These are phyloP conservation scores for Nannochloropsis gaditana DNA, from an alignment of 108 stramenopile genomes.

Conservation along the genomic window DNA sequence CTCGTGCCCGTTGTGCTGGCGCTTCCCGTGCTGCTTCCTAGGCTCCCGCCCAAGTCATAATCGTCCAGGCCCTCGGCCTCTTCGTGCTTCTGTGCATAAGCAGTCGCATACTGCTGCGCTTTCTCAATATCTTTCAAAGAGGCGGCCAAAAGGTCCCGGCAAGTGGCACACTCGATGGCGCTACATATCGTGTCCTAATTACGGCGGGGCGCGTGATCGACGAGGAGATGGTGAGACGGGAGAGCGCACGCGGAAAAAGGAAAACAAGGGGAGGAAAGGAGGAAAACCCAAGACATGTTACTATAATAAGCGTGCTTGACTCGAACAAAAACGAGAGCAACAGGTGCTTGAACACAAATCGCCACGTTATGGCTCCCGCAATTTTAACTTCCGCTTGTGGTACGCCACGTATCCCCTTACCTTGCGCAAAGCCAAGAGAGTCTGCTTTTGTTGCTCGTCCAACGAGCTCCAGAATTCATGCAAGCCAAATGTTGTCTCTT, in stretches of 20 bases:
- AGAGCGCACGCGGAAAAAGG: background rate
- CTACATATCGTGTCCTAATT: background rate
- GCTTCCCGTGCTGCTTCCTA: background rate
- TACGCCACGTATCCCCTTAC: slow-evolving; percentile 5
- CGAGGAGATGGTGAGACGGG: background rate
- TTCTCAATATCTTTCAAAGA: slow-evolving; percentile 18
- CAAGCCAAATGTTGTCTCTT: background rate
- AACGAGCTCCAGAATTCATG: background rate
- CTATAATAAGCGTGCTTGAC: no score
- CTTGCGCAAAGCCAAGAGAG: background rate
- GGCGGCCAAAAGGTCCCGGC: background rate
- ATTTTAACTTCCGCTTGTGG: background rate
- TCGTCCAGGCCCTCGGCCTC: background rate
- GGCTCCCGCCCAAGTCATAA: background rate
- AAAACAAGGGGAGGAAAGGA: background rate
- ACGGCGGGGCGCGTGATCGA: background rate
- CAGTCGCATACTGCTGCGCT: background rate
- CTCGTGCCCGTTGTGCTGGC: background rate
- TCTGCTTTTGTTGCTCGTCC: background rate
- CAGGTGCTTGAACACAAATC: no score
- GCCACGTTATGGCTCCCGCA: no score
- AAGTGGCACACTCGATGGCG: background rate
- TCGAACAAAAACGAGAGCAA: no score
- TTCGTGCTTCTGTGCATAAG: background rate
- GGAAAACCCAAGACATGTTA: no score